phyloP scores from a whole-genome alignment of 139 green algal species.

The Astrephomene gubernaculifera region DNA sequence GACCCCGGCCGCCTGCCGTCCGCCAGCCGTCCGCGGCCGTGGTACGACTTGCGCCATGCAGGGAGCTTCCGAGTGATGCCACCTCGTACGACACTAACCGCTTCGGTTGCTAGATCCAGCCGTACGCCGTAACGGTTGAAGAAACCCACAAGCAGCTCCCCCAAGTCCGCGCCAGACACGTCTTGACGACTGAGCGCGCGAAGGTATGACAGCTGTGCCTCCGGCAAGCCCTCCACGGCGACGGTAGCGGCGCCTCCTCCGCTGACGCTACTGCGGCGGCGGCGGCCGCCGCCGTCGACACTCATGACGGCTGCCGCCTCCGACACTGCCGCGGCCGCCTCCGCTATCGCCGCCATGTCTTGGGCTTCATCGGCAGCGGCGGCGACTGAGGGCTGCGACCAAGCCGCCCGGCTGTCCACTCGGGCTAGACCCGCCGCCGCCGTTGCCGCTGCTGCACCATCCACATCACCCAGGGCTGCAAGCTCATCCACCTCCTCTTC shows the following conservation, averaged over 20 bases:
- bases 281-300: background rate
- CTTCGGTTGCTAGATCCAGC: constrained; percentile 63
- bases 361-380: background rate
- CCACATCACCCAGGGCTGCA: background rate
- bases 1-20: too few relatives aligned
- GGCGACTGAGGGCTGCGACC: background rate
- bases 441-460: background rate
- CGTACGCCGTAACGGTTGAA: constrained; percentile 49
- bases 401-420: background rate
- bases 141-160: constrained; percentile 72
- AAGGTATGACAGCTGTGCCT: constrained; percentile 20
- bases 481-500: background rate
- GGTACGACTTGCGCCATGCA: constrained; percentile 47
- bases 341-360: background rate
- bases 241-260: background rate
- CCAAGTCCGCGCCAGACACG: constrained; percentile 56
- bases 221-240: background rate
- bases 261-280: background rate
- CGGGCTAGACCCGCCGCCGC: background rate
- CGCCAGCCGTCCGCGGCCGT: background rate
- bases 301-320: background rate
- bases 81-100: constrained; percentile 67
- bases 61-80: constrained; percentile 65
- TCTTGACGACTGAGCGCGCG: background rate
- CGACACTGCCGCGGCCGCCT: constrained; percentile 9